Percentiles rank a stretch among this genome's conserved stretches.
phyloP scores from a whole-genome alignment of 2,329 filamentous ascomycete genomes.

The Sordariomycetes sp. region DNA sequence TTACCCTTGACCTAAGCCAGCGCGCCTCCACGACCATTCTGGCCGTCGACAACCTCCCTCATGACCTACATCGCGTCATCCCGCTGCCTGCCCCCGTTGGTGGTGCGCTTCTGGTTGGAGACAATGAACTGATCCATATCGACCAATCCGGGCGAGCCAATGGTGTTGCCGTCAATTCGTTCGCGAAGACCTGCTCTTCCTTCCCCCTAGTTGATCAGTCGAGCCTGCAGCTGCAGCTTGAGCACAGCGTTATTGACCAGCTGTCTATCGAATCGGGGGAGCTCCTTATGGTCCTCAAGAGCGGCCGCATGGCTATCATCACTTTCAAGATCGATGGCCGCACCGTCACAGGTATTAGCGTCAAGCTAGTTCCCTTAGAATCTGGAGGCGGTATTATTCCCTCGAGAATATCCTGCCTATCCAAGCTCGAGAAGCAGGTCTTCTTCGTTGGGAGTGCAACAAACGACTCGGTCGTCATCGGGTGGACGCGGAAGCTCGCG shows the following conservation, averaged over 20 bases:
- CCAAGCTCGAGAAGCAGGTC: conserved; percentile 53
- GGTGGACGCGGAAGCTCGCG: conserved; percentile 61
- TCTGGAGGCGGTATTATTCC: conserved; percentile 53
- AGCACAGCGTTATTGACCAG: conserved; percentile 68
- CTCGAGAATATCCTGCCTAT: conserved; percentile 56
- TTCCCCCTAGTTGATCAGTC: conserved; percentile 85
- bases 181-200: conserved; percentile 70
- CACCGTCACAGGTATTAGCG: conserved; percentile 76
- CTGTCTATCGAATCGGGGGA: conserved; percentile 71
- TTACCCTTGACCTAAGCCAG: conserved; percentile 89
- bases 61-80: conserved; percentile 74
- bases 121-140: conserved; percentile 87
- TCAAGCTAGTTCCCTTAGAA: conserved; percentile 54
- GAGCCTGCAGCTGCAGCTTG: conserved; percentile 66
- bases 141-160: conserved; percentile 93
- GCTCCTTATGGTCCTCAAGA: conserved; percentile 68
- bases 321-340: conserved; percentile 83
- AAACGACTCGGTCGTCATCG: conserved; percentile 69
- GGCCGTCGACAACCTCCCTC: conserved; percentile 74
- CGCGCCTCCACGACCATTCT: conserved; percentile 87
- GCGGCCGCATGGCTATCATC: conserved; percentile 64
- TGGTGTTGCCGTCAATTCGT: conserved; percentile 85
- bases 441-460: conserved; percentile 83
- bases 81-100: conserved; percentile 79
- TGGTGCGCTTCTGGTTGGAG: conserved; percentile 75